A percentile compares a stretch with the other conserved stretches of the same genome.
phyloP scores from a whole-genome alignment of 805 yeast species.

The Blastobotrys robertii region DNA sequence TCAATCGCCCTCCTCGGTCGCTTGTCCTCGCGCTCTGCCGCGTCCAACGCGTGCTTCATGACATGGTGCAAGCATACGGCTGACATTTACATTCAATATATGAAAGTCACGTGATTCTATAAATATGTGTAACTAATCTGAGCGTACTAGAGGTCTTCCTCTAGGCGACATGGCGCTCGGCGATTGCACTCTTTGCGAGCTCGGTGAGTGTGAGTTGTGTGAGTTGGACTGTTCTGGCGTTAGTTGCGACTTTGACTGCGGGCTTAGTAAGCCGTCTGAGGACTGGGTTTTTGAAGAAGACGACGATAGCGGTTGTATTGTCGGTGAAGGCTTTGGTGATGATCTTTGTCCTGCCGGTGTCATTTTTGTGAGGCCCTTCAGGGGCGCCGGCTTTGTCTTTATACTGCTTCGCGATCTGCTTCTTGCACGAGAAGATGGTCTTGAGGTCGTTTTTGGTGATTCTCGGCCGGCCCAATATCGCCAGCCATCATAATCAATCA shows the following conservation, averaged over 20 bases:
- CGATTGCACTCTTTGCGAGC: too few species aligned
- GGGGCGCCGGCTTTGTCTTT: neutral
- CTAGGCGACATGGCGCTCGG: too few species aligned
- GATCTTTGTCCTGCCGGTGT: neutral
- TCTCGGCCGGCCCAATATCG: slow-evolving; percentile 27
- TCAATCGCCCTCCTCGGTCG: neutral
- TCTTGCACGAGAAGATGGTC: neutral
- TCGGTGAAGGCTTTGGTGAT: too few species aligned
- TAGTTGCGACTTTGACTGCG: too few species aligned
- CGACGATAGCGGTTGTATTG: too few species aligned
- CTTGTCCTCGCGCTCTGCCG: neutral
- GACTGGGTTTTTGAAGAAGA: too few species aligned
- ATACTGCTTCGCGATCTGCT: neutral
- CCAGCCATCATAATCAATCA: slow-evolving; percentile 94
- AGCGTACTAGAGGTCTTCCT: too few species aligned
- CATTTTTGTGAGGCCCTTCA: neutral
- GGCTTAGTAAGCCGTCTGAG: too few species aligned
- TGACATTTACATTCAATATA: neutral
- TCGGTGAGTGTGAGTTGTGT: too few species aligned
- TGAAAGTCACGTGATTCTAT: neutral
- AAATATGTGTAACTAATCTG: too few species aligned
- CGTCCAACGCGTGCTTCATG: neutral
- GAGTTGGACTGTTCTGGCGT: too few species aligned
- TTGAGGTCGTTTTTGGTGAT: neutral
- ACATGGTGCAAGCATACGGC: neutral